phyloP scores from a whole-genome alignment of 768 basidiomycete genomes.

The Pulveroboletus sp. region DNA sequence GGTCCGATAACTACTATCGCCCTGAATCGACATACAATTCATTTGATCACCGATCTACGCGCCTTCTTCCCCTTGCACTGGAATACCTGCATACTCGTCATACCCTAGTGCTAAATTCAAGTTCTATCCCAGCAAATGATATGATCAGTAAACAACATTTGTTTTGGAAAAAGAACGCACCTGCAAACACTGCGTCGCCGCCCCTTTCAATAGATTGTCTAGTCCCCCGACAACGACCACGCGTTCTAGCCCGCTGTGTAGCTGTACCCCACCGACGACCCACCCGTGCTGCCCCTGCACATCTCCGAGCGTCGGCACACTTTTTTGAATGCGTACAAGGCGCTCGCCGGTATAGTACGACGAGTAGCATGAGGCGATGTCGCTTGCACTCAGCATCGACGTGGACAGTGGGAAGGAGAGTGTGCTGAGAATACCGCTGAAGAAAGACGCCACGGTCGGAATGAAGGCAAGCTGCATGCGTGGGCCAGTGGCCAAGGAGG shows the following conservation, averaged over 20 bases:
- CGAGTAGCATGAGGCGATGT: slow-evolving; percentile 70
- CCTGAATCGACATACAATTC: background rate
- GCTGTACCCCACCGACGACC: slow-evolving; percentile 89
- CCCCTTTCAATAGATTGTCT: slow-evolving; percentile 96
- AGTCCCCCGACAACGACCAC: slow-evolving; percentile 95
- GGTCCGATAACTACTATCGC: background rate
- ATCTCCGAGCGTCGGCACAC: slow-evolving; percentile 69
- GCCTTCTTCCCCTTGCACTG: slow-evolving; percentile 22
- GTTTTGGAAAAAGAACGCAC: slow-evolving; percentile 37
- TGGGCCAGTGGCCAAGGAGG: slow-evolving; percentile 1
- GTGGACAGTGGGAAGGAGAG: slow-evolving; percentile 74
- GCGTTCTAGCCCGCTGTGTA: slow-evolving; percentile 81
- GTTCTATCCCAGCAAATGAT: slow-evolving; percentile 48
- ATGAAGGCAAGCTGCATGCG: slow-evolving; percentile 72
- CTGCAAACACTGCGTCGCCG: slow-evolving; percentile 98
- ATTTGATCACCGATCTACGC: slow-evolving; percentile 1
- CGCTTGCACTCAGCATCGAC: slow-evolving; percentile 56
- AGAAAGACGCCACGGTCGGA: slow-evolving; percentile 89
- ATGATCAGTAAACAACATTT: background rate
- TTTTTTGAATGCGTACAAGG: slow-evolving; percentile 62
- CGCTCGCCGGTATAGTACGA: slow-evolving; percentile 71
- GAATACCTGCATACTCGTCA: slow-evolving; percentile 80
- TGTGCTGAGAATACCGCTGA: slow-evolving; percentile 91
- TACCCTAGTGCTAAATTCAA: slow-evolving; percentile 86
- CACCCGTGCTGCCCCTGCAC: slow-evolving; percentile 84